Conservation (phyloP, 2,329 filamentous ascomycete species). For the Cladosporium sp. region DNA sequence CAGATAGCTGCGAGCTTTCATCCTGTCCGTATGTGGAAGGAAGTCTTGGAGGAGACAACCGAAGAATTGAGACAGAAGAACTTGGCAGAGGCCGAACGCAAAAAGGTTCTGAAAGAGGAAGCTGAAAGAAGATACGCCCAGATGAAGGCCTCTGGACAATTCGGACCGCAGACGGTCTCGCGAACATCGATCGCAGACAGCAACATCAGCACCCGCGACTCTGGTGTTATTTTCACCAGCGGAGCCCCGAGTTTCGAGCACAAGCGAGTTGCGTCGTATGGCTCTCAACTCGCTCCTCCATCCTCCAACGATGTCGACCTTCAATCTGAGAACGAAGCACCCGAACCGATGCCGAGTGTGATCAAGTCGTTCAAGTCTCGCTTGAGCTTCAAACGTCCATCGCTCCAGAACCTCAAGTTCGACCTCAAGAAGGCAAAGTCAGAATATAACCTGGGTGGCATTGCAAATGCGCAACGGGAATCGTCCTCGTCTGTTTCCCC, state of each 20-base stretch:
- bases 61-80: slow-evolving; percentile 35
- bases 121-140: slow-evolving; percentile 49
- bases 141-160: slow-evolving; percentile 47
- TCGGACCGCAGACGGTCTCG: slow-evolving; percentile 26
- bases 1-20: slow-evolving; percentile 50
- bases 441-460: slow-evolving; percentile 23
- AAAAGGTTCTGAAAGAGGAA: slow-evolving; percentile 38
- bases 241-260: slow-evolving; percentile 14
- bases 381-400: slow-evolving; percentile 27
- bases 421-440: slow-evolving; percentile 30
- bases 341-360: slow-evolving; percentile 14
- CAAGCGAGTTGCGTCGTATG: slow-evolving; percentile 14
- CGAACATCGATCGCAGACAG: background rate
- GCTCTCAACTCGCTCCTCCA: slow-evolving; percentile 13
- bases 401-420: slow-evolving; percentile 26
- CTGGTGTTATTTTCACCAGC: slow-evolving; percentile 22
- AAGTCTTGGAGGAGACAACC: slow-evolving; percentile 40
- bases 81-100: slow-evolving; percentile 34
- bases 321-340: slow-evolving; percentile 18
- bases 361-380: slow-evolving; percentile 17
- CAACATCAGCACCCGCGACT: slow-evolving; percentile 23
- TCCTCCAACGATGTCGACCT: slow-evolving; percentile 12
- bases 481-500: slow-evolving; percentile 28
- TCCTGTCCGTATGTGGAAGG: slow-evolving; percentile 44
- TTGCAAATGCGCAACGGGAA: slow-evolving; percentile 27